Base-by-base conservation (phyloP, 2,329 filamentous ascomycete genomes). In the Zasmidium citrigriseum region DNA sequence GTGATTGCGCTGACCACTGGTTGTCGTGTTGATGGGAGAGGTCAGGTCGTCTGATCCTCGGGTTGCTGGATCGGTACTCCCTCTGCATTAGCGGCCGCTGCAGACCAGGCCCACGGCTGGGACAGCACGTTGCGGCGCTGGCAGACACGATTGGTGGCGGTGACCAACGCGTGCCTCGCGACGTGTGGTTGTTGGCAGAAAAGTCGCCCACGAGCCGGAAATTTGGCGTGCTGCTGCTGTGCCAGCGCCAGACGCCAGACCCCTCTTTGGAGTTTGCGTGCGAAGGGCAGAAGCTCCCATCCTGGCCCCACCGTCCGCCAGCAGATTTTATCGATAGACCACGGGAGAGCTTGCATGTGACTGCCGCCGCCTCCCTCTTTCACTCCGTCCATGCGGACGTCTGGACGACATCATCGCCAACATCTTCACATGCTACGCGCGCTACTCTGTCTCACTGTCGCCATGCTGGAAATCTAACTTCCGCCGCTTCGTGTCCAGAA, bases 401-500 rank as follows among this genome's bases (percentile, higher is more conserved):
- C 27, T 14, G 7, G 27, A 7, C 27, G 14, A 34, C 27, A 34
- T 14, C 34, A 41, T n/a, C 18, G 34, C 18, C 34, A 16, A 16
- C 34, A 4, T 16, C 21, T 24, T 49, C 22, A 9, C 2, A 16
- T 23, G 22, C 20, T 49, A 14, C 25, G 46, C 21, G 46, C 20
- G 16, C 21, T 49, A 23, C 22, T 22, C 16, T 10, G 7, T 21
- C 22, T 25, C 10, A 2, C 16, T 7, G 7, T 25, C 21, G 46
- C 21, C 20, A 49, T 49, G 46, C 46, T 9, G 10, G 21, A 16
- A 14, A 4, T 14, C 22, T 49, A 23, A 49, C 25, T 12, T 16
- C 22, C 20, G 20, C 16, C 46, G 27, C 46, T 21, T 23, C 46
- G 22, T 46, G 24, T 44, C 18, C 46, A 55, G 45, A 55, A 55